Evolutionary conservation across 306 rosid genomes (phyloP).

Genomic region (Cucurbita maxima): DNA sequence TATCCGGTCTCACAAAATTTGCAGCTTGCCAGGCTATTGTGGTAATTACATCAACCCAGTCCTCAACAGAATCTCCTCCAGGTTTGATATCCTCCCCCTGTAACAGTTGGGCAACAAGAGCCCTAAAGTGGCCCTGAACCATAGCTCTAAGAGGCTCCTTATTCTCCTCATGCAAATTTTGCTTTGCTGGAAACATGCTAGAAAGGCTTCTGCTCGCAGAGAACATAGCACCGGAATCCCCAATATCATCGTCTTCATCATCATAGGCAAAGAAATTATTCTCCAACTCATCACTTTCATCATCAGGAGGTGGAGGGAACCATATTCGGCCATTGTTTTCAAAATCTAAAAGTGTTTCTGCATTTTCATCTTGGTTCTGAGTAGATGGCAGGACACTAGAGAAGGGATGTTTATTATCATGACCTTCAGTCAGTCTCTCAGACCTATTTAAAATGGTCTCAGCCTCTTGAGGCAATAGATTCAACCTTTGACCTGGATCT

Average conservation of each 20-base stretch:
- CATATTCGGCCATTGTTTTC: constrained; percentile 68
- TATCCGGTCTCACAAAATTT: constrained; percentile 86
- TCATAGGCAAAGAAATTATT: constrained; percentile 51
- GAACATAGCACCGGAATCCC: constrained; percentile 68
- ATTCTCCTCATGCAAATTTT: constrained; percentile 52
- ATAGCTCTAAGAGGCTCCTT: constrained; percentile 69
- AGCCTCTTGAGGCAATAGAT: constrained; percentile 24
- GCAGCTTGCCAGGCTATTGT: constrained; percentile 88
- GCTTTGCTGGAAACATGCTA: constrained; percentile 53
- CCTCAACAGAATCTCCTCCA: constrained; percentile 43
- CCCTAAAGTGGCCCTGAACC: constrained; percentile 84
- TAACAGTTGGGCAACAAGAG: constrained; percentile 79
- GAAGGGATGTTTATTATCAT: constrained; percentile 40
- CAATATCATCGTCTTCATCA: constrained; percentile 84
- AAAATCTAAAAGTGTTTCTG: constrained; percentile 69
- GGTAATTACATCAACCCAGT: constrained; percentile 77
- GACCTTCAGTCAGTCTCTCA: too few relatives aligned
- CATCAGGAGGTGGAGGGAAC: constrained; percentile 82
- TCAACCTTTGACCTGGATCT: constrained; percentile 45
- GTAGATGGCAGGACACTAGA: constrained; percentile 50
- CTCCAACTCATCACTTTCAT: constrained; percentile 57
- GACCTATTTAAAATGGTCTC: constrained; percentile 58
- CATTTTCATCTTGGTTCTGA: constrained; percentile 30
- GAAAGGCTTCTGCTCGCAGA: constrained; percentile 62
- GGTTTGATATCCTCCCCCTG: constrained; percentile 60